Percentiles rank a stretch among this genome's conserved stretches.
phyloP scores from a whole-genome alignment of 805 yeast genomes.

The Wickerhamiella hasegawae region DNA sequence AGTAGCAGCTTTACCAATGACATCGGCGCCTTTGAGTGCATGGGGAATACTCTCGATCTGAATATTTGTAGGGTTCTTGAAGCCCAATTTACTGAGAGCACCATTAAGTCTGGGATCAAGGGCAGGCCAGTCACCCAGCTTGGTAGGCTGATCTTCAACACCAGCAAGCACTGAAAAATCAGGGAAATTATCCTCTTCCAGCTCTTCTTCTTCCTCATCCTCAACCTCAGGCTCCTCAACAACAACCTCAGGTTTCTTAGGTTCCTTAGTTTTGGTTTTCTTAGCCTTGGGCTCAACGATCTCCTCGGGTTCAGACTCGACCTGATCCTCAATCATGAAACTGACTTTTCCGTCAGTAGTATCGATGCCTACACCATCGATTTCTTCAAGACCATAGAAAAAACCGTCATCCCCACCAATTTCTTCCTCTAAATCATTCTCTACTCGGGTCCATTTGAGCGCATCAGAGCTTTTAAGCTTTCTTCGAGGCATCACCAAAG shows the following conservation, averaged over 20 bases:
- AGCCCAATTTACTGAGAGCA: constrained; percentile 45
- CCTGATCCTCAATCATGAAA: constrained; percentile 24
- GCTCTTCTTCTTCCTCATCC: constrained; percentile 1
- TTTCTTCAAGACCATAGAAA: constrained; percentile 81
- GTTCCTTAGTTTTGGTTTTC: constrained; percentile 6
- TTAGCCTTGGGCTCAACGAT: constrained; percentile 4
- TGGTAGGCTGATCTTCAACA: constrained; percentile 8
- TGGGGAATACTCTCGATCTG: constrained; percentile 63
- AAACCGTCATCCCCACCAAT: constrained; percentile 85
- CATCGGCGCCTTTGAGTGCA: constrained; percentile 58
- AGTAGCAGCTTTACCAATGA: constrained; percentile 91
- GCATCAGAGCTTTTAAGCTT: constrained; percentile 12
- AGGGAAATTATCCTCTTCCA: constrained; percentile 5
- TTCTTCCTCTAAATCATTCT: constrained; percentile 22
- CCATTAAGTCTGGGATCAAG: constrained; percentile 32
- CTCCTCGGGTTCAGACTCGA: constrained; percentile 13
- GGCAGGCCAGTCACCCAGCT: constrained; percentile 23
- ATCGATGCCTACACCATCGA: constrained; percentile 82
- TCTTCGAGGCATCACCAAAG: not conserved
- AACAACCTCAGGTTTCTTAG: not conserved
- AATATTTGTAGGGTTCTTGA: constrained; percentile 64
- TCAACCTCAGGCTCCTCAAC: constrained; percentile 1
- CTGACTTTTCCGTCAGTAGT: constrained; percentile 49
- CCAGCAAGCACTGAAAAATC: constrained; percentile 8
- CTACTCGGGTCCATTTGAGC: constrained; percentile 55